Percentiles rank a stretch among this genome's conserved stretches.
Conservation (phyloP, 192 early-diverging fungal species). For the Linnemannia exigua region DNA sequence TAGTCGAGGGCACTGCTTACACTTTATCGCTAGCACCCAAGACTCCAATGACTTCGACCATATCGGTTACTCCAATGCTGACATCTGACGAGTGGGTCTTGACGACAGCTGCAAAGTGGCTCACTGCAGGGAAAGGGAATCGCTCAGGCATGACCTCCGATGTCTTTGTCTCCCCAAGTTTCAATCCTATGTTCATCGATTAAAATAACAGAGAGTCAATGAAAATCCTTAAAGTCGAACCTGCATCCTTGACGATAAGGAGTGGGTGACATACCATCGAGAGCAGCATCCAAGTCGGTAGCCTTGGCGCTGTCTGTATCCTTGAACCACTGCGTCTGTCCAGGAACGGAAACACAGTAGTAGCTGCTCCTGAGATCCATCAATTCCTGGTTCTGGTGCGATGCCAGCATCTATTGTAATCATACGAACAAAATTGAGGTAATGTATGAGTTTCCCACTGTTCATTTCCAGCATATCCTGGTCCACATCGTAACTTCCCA, state of each 20-base stretch:
- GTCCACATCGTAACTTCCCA: neutral
- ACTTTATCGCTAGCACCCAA: constrained; percentile 47
- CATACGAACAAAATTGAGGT: neutral
- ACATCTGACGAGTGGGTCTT: constrained; percentile 72
- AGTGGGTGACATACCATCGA: constrained; percentile 8
- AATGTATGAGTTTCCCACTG: neutral
- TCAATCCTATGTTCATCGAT: constrained; percentile 15
- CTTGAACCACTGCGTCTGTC: constrained; percentile 74
- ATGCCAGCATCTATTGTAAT: neutral
- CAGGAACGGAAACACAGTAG: constrained; percentile 82
- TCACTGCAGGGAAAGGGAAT: constrained; percentile 70
- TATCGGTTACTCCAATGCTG: constrained; percentile 66
- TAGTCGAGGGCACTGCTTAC: constrained; percentile 6
- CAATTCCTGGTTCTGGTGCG: constrained; percentile 40
- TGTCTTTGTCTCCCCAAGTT: neutral
- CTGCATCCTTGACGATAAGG: neutral
- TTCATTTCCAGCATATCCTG: too few species aligned
- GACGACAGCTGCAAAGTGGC: constrained; percentile 72
- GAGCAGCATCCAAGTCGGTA: constrained; percentile 10
- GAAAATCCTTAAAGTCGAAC: neutral
- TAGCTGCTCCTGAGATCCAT: constrained; percentile 75
- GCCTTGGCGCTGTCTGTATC: constrained; percentile 21
- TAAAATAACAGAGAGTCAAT: neutral
- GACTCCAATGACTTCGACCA: constrained; percentile 79
- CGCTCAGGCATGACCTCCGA: constrained; percentile 56